A percentile compares a stretch with the other conserved stretches of the same genome.
Evolutionary conservation across 2,329 filamentous ascomycete genomes (phyloP).

Genomic region (Emergomyces orientalis): DNA sequence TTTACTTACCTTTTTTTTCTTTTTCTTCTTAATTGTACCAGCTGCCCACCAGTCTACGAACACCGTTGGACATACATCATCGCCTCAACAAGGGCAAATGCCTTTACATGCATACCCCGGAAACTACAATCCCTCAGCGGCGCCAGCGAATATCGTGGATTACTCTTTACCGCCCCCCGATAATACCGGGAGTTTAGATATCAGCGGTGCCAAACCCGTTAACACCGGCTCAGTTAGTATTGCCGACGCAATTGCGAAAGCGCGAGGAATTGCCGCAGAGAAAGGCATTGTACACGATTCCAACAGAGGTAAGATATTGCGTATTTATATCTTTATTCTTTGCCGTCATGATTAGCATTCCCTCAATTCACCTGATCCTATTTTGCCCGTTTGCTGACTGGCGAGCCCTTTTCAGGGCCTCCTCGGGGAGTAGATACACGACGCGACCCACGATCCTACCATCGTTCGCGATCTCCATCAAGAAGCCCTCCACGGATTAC

Average conservation of each 20-base stretch:
- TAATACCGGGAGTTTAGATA: slow-evolving; percentile 62
- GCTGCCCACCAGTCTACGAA: slow-evolving; percentile 43
- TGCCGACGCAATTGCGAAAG: slow-evolving; percentile 74
- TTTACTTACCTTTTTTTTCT: background rate
- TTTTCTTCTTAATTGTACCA: slow-evolving; percentile 19
- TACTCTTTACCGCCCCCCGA: slow-evolving; percentile 35
- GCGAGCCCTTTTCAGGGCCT: slow-evolving; percentile 2
- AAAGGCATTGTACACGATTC: slow-evolving; percentile 54
- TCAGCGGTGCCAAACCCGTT: slow-evolving; percentile 69
- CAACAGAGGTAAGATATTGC: slow-evolving; percentile 20
- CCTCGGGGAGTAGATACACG: slow-evolving; percentile 26
- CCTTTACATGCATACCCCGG: slow-evolving; percentile 29
- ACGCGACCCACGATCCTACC: slow-evolving; percentile 46
- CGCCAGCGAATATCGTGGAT: slow-evolving; percentile 33
- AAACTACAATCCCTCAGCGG: slow-evolving; percentile 36
- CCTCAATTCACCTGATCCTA: background rate
- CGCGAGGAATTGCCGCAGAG: slow-evolving; percentile 70
- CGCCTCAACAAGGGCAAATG: slow-evolving; percentile 29
- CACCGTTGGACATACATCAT: slow-evolving; percentile 36
- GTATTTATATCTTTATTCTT: background rate
- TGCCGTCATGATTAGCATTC: background rate
- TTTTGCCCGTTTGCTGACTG: background rate
- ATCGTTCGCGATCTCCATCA: slow-evolving; percentile 45
- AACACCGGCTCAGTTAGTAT: slow-evolving; percentile 76
- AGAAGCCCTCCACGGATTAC: slow-evolving; percentile 59